These are phyloP conservation scores for Cyberlindnera maritima DNA, from an alignment of 805 yeast species.

Conservation along the genomic window DNA sequence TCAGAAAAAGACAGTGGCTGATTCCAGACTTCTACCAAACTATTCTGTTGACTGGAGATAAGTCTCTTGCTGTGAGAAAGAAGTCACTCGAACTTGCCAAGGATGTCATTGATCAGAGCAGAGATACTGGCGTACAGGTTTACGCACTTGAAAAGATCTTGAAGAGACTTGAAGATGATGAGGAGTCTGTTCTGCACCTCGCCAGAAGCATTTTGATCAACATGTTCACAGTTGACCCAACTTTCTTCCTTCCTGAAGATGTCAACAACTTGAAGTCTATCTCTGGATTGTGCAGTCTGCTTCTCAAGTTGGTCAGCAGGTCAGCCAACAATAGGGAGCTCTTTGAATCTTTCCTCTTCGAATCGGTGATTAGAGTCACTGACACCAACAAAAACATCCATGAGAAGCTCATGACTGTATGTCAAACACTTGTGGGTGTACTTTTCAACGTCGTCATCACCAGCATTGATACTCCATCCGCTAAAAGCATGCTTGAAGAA, in stretches of 20 bases:
- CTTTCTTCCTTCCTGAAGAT: neutral
- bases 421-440: slow-evolving; percentile 33
- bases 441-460: slow-evolving; percentile 37
- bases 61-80: slow-evolving; percentile 62
- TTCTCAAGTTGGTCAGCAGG: neutral
- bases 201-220: slow-evolving; percentile 38
- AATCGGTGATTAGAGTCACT: slow-evolving; percentile 36
- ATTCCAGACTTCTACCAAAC: slow-evolving; percentile 46
- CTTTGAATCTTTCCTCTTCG: slow-evolving; percentile 47
- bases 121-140: slow-evolving; percentile 32
- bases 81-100: slow-evolving; percentile 54
- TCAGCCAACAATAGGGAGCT: slow-evolving; percentile 32
- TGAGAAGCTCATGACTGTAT: slow-evolving; percentile 18
- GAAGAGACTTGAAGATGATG: slow-evolving; percentile 66
- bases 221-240: slow-evolving; percentile 33
- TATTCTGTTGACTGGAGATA: slow-evolving; percentile 42
- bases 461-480: slow-evolving; percentile 27
- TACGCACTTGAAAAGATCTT: slow-evolving; percentile 52
- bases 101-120: slow-evolving; percentile 41
- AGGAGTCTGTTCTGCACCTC: slow-evolving; percentile 46
- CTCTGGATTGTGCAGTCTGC: slow-evolving; percentile 2
- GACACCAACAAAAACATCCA: slow-evolving; percentile 22
- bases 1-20: slow-evolving; percentile 41
- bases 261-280: neutral
- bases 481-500: slow-evolving; percentile 30